A percentile compares a stretch with the other conserved stretches of the same genome.
phyloP scores from a whole-genome alignment of 192 early-diverging fungal species.

The Backusella australiensis region DNA sequence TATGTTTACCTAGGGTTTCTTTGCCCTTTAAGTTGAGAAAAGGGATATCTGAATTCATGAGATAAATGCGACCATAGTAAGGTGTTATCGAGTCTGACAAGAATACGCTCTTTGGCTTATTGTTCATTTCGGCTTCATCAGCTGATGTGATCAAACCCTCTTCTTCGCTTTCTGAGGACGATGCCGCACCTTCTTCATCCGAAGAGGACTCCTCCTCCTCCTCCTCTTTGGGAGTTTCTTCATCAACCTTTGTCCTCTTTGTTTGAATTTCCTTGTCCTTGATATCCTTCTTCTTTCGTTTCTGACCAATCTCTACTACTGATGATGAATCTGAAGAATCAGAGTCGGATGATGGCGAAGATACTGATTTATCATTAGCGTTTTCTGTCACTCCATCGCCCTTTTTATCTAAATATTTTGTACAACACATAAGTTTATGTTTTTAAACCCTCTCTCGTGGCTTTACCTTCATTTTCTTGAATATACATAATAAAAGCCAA shows the following conservation, averaged over 20 bases:
- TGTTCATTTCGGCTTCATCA: conserved; percentile 5
- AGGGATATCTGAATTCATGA: conserved; percentile 66
- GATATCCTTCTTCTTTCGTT: not conserved
- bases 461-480: conserved; percentile 38
- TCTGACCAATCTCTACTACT: not conserved
- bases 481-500: conserved; percentile 60
- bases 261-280: not conserved
- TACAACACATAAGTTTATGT: not conserved
- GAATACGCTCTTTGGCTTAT: not conserved
- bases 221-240: not conserved
- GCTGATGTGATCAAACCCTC: not conserved
- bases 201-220: not conserved
- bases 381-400: not conserved
- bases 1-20: conserved; percentile 40
- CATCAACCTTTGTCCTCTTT: not conserved
- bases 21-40: conserved; percentile 56
- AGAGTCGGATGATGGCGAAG: not conserved
- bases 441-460: too few relatives aligned
- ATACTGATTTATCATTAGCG: not conserved
- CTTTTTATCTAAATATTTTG: not conserved
- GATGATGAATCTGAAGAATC: not conserved
- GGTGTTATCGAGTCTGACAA: conserved; percentile 6
- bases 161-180: conserved; percentile 8
- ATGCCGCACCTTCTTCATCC: too few relatives aligned
- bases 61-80: conserved; percentile 57